These are phyloP conservation scores for Hemisphaericaspora nanyangensis DNA, from an alignment of 805 yeast species.

Conservation along the genomic window DNA sequence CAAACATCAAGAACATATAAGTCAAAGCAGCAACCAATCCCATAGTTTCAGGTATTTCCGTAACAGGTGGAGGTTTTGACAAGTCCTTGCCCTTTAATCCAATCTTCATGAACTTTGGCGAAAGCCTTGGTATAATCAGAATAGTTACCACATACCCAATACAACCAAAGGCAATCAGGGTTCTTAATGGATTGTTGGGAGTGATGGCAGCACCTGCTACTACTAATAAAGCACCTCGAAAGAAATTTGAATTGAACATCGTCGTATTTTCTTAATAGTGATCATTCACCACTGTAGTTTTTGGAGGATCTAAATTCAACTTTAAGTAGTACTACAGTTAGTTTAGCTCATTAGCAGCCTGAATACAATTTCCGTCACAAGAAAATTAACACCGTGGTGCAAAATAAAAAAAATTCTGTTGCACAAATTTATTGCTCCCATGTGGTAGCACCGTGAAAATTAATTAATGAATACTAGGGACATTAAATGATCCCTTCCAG, in stretches of 20 bases:
- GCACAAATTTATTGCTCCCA: too few species aligned
- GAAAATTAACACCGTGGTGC: background rate
- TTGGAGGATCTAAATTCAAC: too few species aligned
- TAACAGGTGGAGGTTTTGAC: conserved; percentile 68
- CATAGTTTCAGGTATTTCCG: conserved; percentile 75
- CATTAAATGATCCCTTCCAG: too few species aligned
- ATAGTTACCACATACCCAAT: conserved; percentile 62
- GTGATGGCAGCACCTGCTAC: conserved; percentile 22
- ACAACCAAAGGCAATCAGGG: conserved; percentile 65
- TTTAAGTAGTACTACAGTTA: background rate
- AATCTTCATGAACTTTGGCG: conserved; percentile 61
- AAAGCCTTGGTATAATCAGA: conserved; percentile 64
- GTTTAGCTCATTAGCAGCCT: too few species aligned
- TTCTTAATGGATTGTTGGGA: conserved; percentile 46
- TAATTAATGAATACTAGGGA: too few species aligned
- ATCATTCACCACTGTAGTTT: too few species aligned
- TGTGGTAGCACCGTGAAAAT: too few species aligned
- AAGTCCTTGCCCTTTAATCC: conserved; percentile 87
- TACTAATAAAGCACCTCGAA: conserved; percentile 10
- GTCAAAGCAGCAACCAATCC: conserved; percentile 87
- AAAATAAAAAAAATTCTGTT: too few species aligned
- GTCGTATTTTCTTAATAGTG: too few species aligned
- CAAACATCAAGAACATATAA: conserved; percentile 74
- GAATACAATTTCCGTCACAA: too few species aligned
- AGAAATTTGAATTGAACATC: conserved; percentile 2